Percentiles rank a stretch among this genome's conserved stretches.
phyloP scores from a whole-genome alignment of 495 filamentous ascomycete species.

The Sordaria brevicollis region DNA sequence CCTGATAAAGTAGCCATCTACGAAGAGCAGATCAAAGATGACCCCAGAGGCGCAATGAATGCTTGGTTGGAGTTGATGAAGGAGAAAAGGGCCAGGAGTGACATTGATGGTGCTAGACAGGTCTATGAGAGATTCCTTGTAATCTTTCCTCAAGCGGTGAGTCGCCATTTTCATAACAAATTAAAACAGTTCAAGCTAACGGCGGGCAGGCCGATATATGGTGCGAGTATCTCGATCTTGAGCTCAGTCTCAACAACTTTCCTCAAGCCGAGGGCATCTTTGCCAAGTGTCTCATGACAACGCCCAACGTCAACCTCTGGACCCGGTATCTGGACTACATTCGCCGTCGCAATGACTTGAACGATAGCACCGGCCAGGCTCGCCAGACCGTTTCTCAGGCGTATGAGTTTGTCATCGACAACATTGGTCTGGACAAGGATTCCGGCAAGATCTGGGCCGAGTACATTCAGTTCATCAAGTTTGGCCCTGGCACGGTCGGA shows the following conservation, averaged over 20 bases:
- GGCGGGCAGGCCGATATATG: conserved; percentile 70
- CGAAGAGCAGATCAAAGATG: conserved; percentile 82
- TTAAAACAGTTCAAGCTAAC: conserved; percentile 14
- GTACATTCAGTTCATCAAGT: conserved; percentile 82
- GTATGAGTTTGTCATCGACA: conserved; percentile 84
- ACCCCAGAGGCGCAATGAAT: conserved; percentile 80
- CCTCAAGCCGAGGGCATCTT: conserved; percentile 72
- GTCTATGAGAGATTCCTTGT: conserved; percentile 79
- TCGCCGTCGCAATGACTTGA: conserved; percentile 79
- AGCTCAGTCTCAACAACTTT: conserved; percentile 71
- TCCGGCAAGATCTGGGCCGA: conserved; percentile 87
- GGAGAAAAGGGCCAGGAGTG: conserved; percentile 72
- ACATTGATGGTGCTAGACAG: conserved; percentile 67
- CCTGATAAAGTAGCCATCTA: conserved; percentile 74
- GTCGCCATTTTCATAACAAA: conserved; percentile 23
- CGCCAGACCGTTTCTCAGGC: conserved; percentile 67
- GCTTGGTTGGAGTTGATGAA: conserved; percentile 81
- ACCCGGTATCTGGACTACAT: conserved; percentile 91
- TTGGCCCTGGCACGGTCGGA: conserved; percentile 70
- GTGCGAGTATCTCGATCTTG: conserved; percentile 78
- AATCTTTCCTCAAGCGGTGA: conserved; percentile 82
- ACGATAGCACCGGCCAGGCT: conserved; percentile 64
- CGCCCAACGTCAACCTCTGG: conserved; percentile 80
- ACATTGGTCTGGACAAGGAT: conserved; percentile 85
- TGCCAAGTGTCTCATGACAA: conserved; percentile 55